Evolutionary conservation across 1,284 basidiomycete genomes (phyloP), one percentile per base, ranked within the genome.

Genomic region (Rhodotorula mucilaginosa): DNA sequence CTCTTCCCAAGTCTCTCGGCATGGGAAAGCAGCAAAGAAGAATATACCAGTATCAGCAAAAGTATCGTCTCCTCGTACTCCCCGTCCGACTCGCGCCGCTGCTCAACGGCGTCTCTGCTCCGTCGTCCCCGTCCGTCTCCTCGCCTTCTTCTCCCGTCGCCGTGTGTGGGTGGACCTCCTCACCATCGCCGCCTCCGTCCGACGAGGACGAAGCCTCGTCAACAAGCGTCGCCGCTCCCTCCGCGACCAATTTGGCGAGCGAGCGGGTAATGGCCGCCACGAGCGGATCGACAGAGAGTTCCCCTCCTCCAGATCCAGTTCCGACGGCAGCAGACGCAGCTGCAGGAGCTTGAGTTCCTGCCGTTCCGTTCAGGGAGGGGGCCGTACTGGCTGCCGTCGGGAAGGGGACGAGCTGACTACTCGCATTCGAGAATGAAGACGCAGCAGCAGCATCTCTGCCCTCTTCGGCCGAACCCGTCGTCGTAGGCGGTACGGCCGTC

Each of bases 211-310:
- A n/a, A n/a, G 8, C 8, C 26, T 19, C 52, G 26, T 44, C 52
- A 2, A 47, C 62, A 18, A 29, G 16, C 16, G 29, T 46, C 46
- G 58, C 44, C 26, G 65, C 39, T 13, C 51, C 59, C 3, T 57
- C 61, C 3, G 67, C 61, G 12, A 61, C 61, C 7, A 68, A 54
- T 21, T 59, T 58, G 2, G 67, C 67, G 21, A 68, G 61, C 7
- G 60, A 61, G 49, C 67, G 61, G 26, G 67, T 68, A 57, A 68
- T 68, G 16, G 67, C 67, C 3, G 61, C 67, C 1, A 68, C 67
- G 49, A 68, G 67, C 21, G 67, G 67, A 49, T 68, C 67, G 6
- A 49, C 21, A 13, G 57, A 26, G 10, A 44, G 8, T 44, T 44
- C 39, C 39, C 39, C 39, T 44, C 39, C 39, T 44, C 39, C 39